Conservation (phyloP, 106 monocot species). For the Allium fistulosum region DNA sequence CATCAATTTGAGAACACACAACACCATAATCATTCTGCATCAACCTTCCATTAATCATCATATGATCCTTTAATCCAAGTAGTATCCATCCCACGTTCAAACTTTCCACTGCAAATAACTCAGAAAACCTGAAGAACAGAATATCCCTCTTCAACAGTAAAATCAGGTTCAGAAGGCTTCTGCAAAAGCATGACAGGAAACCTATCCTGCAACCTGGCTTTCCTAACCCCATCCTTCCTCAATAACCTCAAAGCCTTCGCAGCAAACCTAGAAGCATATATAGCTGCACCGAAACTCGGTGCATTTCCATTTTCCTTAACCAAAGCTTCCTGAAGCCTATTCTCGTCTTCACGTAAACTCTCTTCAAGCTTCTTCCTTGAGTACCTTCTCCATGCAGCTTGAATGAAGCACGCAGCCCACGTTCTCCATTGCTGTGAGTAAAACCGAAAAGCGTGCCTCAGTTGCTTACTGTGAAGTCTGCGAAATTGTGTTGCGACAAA, state of each 20-base stretch:
- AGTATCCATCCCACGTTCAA: too few relatives aligned
- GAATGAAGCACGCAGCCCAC: slow-evolving; percentile 56
- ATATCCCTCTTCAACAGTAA: slow-evolving; percentile 28
- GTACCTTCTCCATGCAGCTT: slow-evolving; percentile 48
- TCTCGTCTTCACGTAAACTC: slow-evolving; percentile 32
- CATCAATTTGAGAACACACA: too few relatives aligned
- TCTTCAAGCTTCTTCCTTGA: slow-evolving; percentile 49
- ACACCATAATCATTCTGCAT: too few relatives aligned
- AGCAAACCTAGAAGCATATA: slow-evolving; percentile 50
- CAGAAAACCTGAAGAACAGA: too few relatives aligned
- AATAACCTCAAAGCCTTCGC: slow-evolving; percentile 18
- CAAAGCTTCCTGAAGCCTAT: slow-evolving; percentile 33
- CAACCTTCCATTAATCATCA: too few relatives aligned
- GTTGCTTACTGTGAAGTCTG: slow-evolving; percentile 47
- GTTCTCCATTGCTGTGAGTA: slow-evolving; percentile 61
- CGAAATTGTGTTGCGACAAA: slow-evolving; percentile 57
- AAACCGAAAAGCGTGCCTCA: slow-evolving; percentile 36
- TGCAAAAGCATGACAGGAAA: slow-evolving; percentile 29
- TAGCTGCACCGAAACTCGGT: slow-evolving; percentile 32
- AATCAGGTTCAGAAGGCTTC: slow-evolving; percentile 52
- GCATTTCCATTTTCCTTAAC: slow-evolving; percentile 20
- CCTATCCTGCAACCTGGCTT: slow-evolving; percentile 35
- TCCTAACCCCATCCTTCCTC: slow-evolving; percentile 17
- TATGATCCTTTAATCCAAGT: too few relatives aligned
- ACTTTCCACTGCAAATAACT: too few relatives aligned